Percentiles rank a stretch among this genome's conserved stretches.
These are phyloP conservation scores for Trichosporon sp. DNA, from an alignment of 1,284 basidiomycete species.

Conservation along the genomic window DNA sequence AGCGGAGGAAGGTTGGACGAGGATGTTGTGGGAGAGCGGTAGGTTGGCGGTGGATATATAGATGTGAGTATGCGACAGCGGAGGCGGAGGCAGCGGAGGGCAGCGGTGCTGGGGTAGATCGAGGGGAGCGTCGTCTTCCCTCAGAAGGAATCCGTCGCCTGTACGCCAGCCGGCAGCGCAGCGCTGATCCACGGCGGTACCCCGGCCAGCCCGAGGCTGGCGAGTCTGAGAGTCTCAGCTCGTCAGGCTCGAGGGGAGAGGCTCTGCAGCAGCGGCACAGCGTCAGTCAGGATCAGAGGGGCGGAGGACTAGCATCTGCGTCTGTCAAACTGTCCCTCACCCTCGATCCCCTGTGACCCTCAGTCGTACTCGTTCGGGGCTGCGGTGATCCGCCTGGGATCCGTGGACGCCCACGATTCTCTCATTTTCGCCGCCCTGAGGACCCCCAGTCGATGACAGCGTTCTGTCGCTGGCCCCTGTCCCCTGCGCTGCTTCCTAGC, in stretches of 20 bases:
- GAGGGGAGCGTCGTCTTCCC: neutral
- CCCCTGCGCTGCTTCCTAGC: neutral
- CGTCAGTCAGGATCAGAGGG: too few relatives aligned
- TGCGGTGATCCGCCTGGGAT: neutral
- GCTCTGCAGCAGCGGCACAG: too few relatives aligned
- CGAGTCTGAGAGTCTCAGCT: too few relatives aligned
- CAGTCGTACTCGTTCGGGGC: neutral
- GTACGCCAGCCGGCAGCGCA: neutral
- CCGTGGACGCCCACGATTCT: too few relatives aligned
- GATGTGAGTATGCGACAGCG: neutral
- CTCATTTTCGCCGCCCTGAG: neutral
- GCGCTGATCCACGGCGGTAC: too few relatives aligned
- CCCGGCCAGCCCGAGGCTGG: neutral
- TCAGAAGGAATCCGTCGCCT: neutral
- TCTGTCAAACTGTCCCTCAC: neutral
- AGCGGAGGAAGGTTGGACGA: neutral
- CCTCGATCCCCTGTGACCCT: neutral
- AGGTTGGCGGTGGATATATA: neutral
- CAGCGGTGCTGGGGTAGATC: neutral
- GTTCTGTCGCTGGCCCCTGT: neutral
- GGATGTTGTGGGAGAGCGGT: neutral
- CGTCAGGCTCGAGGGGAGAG: neutral
- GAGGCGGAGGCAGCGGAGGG: neutral
- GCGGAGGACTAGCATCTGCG: neutral
- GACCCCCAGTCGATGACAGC: neutral